These are phyloP conservation scores for Dalechampia spathulata DNA, from an alignment of 441 rosid genomes.

Conservation along the genomic window DNA sequence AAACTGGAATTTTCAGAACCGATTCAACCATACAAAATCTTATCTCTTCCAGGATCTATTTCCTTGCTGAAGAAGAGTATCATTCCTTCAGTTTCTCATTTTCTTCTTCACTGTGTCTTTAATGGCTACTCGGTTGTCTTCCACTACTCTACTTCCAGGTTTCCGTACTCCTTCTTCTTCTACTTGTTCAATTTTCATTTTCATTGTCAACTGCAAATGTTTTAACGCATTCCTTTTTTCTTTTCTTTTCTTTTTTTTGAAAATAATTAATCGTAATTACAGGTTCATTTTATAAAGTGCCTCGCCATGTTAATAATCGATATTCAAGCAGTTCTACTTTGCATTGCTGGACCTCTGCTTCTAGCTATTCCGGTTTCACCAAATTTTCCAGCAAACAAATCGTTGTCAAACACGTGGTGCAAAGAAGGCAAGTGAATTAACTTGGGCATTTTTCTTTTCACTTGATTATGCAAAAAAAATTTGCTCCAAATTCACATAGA, in stretches of 20 bases:
- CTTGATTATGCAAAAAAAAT: not conserved
- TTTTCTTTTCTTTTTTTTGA: not conserved
- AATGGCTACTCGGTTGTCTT: conserved; percentile 48
- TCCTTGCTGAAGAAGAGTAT: no score
- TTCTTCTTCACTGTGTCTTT: not conserved
- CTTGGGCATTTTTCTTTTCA: not conserved
- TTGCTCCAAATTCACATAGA: not conserved
- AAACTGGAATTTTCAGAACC: not conserved
- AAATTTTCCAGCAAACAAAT: conserved; percentile 24
- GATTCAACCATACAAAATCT: not conserved
- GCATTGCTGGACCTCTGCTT: conserved; percentile 29
- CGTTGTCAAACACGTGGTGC: conserved; percentile 25
- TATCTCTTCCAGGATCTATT: no score
- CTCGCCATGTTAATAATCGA: conserved; percentile 7
- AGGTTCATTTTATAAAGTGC: conserved; percentile 30
- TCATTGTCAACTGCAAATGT: not conserved
- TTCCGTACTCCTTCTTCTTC: conserved; percentile 13
- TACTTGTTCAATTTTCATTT: not conserved
- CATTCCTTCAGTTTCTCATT: not conserved
- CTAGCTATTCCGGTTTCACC: conserved; percentile 23
- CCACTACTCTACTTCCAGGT: conserved; percentile 17
- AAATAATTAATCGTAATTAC: not conserved
- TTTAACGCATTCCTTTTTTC: not conserved
- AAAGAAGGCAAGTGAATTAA: conserved; percentile 36
- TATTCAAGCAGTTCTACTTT: not conserved